Evolutionary conservation across 2,329 filamentous ascomycete species (phyloP).

Genomic region (Sphaerulina vaccinii): DNA sequence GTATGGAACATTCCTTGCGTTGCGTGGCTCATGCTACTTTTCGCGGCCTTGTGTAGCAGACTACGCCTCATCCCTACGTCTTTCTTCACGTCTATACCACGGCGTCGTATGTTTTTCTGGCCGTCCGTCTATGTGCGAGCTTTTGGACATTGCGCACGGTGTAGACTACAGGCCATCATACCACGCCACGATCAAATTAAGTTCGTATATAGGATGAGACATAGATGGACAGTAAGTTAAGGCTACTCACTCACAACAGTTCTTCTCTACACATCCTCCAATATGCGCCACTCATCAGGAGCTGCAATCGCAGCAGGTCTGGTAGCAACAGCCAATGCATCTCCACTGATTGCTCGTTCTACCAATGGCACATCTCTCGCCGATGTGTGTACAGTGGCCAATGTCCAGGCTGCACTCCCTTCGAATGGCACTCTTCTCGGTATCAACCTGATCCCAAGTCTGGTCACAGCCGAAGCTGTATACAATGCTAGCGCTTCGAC

Average conservation of each 20-base stretch:
- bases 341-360: neutral
- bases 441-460: conserved; percentile 42
- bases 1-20: too few relatives aligned
- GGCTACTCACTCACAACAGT: neutral
- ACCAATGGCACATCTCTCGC: conserved; percentile 17
- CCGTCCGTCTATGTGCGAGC: neutral
- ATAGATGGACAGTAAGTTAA: neutral
- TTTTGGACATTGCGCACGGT: neutral
- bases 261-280: neutral
- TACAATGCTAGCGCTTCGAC: conserved; percentile 37
- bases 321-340: neutral
- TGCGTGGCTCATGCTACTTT: neutral
- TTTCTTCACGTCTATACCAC: neutral
- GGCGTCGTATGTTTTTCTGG: neutral
- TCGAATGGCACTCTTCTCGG: conserved; percentile 24
- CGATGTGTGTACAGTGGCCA: conserved; percentile 23
- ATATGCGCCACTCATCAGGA: neutral
- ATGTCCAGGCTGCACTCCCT: conserved; percentile 20
- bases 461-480: conserved; percentile 41
- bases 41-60: neutral
- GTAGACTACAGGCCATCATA: neutral
- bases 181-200: neutral
- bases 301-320: neutral
- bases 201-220: neutral
- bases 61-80: neutral